Base-by-base conservation (phyloP, 208 protist species). In the Novymonas esmeraldas region DNA sequence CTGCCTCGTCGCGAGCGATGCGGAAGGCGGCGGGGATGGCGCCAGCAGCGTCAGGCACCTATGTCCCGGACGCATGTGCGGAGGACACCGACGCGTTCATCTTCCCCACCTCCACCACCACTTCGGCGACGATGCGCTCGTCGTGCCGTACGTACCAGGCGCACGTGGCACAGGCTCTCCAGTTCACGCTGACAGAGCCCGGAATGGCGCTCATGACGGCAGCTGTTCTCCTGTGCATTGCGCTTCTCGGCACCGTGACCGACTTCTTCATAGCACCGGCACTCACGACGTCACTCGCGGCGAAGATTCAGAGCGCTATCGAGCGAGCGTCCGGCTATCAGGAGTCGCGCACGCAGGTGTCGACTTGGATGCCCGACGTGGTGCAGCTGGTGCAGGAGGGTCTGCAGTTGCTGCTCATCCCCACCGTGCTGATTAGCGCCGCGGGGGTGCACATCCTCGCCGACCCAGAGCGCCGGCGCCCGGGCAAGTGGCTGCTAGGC, bases 121-220 rank as follows among this genome's bases (percentile, higher is more conserved):
- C 36, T 5, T 4, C n/a, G 31, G 52, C 22, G 16, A 14, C 9
- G 18, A 9, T 11, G 14, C n/a, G 28, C 39, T 63, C 57, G n/a
- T 36, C 16, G 29, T n/a, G 31, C 50, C 57, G 28, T 9, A 4
- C 16, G 16, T 45, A 42, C 22, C 18, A 24, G n/a, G 57, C 26
- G 6, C 6, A 22, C 31, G n/a, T 49, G 0, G 60, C 49, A 34
- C 60, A 67, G 54, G 69, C 54, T 2, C 67, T 67, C 33, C 60
- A 67, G 26, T 67, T 55, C 29, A 16, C 60, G 4, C 18, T 74
- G 60, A 51, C 69, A 11, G 69, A 74, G 44, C 51, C 42, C 20
- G 69, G 69, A 3, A 74, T 74, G 69, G 51, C 69, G 2, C 60
- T 74, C 44, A 61, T 63, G 26, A 39, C 60, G 11, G 52, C 69